These are phyloP conservation scores for Chrysoporthe deuterocubensis DNA, from an alignment of 2,329 filamentous ascomycete species.

Conservation along the genomic window DNA sequence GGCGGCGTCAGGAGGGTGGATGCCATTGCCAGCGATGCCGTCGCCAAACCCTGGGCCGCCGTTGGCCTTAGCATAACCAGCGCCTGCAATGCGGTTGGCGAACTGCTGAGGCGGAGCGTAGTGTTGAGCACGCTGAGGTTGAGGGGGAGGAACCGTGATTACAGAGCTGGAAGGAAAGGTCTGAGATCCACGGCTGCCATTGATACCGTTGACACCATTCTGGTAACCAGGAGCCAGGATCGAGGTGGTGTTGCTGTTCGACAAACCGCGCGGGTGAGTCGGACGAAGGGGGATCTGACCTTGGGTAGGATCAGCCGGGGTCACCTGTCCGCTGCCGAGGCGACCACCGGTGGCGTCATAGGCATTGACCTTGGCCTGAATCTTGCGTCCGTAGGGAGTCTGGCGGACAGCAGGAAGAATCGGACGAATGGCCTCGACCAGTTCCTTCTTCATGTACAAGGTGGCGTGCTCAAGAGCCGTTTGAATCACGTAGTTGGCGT, in stretches of 20 bases:
- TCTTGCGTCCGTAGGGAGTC: constrained; percentile 92
- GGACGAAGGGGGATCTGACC: constrained; percentile 58
- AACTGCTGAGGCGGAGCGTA: constrained; percentile 28
- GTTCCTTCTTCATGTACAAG: constrained; percentile 68
- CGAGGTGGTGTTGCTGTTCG: constrained; percentile 40
- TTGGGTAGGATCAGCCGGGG: constrained; percentile 56
- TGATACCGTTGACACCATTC: constrained; percentile 39
- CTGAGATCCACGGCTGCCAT: constrained; percentile 30
- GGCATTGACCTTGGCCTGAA: constrained; percentile 81
- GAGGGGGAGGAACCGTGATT: constrained; percentile 31
- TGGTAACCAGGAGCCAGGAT: constrained; percentile 40
- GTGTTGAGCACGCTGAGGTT: constrained; percentile 30
- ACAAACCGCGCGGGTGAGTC: constrained; percentile 47
- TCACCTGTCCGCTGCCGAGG: constrained; percentile 52
- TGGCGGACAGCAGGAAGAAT: constrained; percentile 83
- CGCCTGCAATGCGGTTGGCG: constrained; percentile 19
- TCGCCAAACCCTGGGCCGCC: constrained; percentile 17
- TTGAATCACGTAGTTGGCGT: constrained; percentile 97
- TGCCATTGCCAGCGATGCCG: constrained; percentile 30
- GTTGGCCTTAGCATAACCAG: constrained; percentile 18
- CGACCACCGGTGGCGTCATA: constrained; percentile 50
- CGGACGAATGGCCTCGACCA: constrained; percentile 85
- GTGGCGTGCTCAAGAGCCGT: constrained; percentile 89
- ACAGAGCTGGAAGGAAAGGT: constrained; percentile 30
- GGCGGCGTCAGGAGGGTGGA: constrained; percentile 28